Evolutionary conservation across 495 filamentous ascomycete species (phyloP).

Genomic region (Lasiosphaeria miniovina): DNA sequence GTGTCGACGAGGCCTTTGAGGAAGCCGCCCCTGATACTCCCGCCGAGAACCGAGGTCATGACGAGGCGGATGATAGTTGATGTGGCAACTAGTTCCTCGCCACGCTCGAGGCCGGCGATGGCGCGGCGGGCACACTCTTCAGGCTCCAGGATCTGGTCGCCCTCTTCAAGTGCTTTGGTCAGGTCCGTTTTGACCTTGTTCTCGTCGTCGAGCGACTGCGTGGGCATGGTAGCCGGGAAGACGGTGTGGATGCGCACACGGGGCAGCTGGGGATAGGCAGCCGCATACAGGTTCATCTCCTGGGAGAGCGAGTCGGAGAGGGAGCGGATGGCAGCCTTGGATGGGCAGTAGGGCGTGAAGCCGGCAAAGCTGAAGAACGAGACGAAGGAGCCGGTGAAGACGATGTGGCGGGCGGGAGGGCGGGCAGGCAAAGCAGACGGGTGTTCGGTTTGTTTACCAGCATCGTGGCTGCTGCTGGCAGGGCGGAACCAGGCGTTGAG

Average conservation of each 20-base stretch:
- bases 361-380: slow-evolving; percentile 71
- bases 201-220: slow-evolving; percentile 67
- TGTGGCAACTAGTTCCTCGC: slow-evolving; percentile 46
- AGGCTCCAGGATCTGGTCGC: slow-evolving; percentile 65
- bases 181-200: slow-evolving; percentile 68
- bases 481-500: slow-evolving; percentile 50
- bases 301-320: slow-evolving; percentile 72
- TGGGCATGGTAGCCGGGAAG: slow-evolving; percentile 73
- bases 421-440: slow-evolving; percentile 17
- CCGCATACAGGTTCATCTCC: slow-evolving; percentile 73
- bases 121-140: slow-evolving; percentile 64
- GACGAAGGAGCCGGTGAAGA: slow-evolving; percentile 72
- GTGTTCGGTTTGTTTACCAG: background rate
- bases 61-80: slow-evolving; percentile 53
- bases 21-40: slow-evolving; percentile 55
- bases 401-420: slow-evolving; percentile 57
- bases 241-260: slow-evolving; percentile 70
- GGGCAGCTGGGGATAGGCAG: slow-evolving; percentile 34
- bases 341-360: slow-evolving; percentile 71
- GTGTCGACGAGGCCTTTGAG: slow-evolving; percentile 53
- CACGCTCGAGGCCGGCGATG: slow-evolving; percentile 63
- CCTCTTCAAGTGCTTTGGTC: slow-evolving; percentile 71
- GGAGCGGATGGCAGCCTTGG: slow-evolving; percentile 74
- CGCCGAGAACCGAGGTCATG: slow-evolving; percentile 62
- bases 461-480: slow-evolving; percentile 16